Evolutionary conservation across 2,329 filamentous ascomycete species (phyloP), one percentile per base, ranked within the genome.

Genomic region (Fusarium buharicum): DNA sequence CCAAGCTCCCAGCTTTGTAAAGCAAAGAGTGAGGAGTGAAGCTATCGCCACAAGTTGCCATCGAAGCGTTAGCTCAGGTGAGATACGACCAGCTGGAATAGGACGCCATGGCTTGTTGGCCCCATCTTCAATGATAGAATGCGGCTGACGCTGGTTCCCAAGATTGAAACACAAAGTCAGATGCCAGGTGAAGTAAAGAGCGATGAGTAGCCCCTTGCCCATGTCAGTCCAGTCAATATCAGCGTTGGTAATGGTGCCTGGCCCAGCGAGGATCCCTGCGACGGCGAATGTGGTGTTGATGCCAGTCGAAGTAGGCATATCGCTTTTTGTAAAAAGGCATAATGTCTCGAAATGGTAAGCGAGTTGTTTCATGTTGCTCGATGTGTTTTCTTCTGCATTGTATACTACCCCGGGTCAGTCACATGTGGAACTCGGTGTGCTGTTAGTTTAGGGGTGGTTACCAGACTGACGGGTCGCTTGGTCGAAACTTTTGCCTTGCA

Each of bases 81-180:
- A 72, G 11, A 77, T 62, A 1, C 68, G 65, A 3, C 70, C 68
- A 6, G 70, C 64, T 4, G 70, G 66, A 4, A 73, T 67, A 1
- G 74, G 70, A 0, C 74, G 67, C 72, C 71, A 76, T 10, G 77
- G 75, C 49, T 80, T 80, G 70, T 81, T 81, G 46, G 76, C 47
- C 0, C 38, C 28, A 61, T 80, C 78, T 54, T 81, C 79, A 1
- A 58, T 40, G 9, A 77, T 61, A 4, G 77, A 70, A 4, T 60
- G 63, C 3, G 70, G 60, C 3, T 65, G 59, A 3, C 76, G 71
- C 51, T 80, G 78, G 60, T 80, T 80, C 30, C 73, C 70, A 11
- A 79, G 68, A 34, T 72, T 70, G 61, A 77, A 78, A 39, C 64
- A 61, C 5, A 68, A 37, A 1, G 76, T 58, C 27, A 65, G 40